Evolutionary conservation across 495 filamentous ascomycete genomes (phyloP).

Genomic region (Tuber melanosporum): DNA sequence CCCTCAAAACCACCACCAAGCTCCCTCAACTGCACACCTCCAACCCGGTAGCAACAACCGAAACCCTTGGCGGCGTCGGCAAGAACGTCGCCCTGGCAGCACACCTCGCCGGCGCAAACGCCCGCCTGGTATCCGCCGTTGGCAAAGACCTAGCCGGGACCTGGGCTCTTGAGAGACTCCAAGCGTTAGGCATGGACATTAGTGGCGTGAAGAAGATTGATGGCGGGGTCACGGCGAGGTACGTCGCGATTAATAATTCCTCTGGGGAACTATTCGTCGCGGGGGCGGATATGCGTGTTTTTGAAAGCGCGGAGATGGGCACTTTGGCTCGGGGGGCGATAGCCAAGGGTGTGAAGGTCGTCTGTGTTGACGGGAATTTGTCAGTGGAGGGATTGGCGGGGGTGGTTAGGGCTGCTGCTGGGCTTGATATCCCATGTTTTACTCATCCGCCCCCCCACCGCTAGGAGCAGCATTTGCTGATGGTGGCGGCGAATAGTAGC

Average conservation of each 20-base stretch:
- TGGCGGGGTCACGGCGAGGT: slow-evolving; percentile 69
- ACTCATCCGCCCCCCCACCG: neutral
- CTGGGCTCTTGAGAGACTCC: slow-evolving; percentile 58
- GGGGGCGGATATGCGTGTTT: slow-evolving; percentile 91
- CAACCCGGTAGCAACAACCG: slow-evolving; percentile 70
- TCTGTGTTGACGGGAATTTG: slow-evolving; percentile 38
- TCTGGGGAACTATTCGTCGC: slow-evolving; percentile 75
- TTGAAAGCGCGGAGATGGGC: slow-evolving; percentile 51
- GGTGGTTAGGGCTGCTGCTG: slow-evolving; percentile 10
- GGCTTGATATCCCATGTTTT: slow-evolving; percentile 10
- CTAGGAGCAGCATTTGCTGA: slow-evolving; percentile 18
- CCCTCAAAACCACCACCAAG: slow-evolving; percentile 44
- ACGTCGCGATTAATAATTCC: slow-evolving; percentile 78
- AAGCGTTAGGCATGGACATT: slow-evolving; percentile 57
- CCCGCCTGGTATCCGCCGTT: slow-evolving; percentile 47
- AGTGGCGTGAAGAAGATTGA: slow-evolving; percentile 54
- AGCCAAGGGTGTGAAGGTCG: slow-evolving; percentile 13
- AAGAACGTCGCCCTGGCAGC: slow-evolving; percentile 81
- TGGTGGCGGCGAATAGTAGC: slow-evolving; percentile 47
- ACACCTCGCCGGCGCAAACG: slow-evolving; percentile 48
- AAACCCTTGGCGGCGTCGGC: slow-evolving; percentile 89
- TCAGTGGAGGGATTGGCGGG: slow-evolving; percentile 7
- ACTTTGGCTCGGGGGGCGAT: neutral
- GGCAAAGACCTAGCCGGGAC: slow-evolving; percentile 59
- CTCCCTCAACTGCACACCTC: slow-evolving; percentile 67